Evolutionary conservation across 352 stramenopile species (phyloP), one percentile per base, ranked within the genome.

Genomic region (Phytophthora megakarya): DNA sequence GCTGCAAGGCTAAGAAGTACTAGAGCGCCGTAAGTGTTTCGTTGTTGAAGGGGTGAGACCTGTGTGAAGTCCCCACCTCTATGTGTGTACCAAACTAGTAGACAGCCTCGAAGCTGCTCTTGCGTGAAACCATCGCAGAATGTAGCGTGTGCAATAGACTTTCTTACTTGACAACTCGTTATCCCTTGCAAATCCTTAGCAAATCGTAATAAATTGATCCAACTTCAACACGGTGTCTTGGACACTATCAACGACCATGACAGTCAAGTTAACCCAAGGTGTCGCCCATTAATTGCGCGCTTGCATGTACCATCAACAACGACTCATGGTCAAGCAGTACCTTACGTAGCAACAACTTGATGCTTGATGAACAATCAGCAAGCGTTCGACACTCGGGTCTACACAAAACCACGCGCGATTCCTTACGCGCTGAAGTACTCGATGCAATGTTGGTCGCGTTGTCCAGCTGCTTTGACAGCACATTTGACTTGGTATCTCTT

Each of bases 1-100:
- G 57, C 35, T 72, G 63, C 57, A 67, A 67, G 35, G 43, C 43
- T 28, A 72, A 53, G 26, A 72, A 64, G 57, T 72, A 48, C n/a
- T n/a, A n/a, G n/a, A n/a, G n/a, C n/a, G n/a, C n/a, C n/a, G n/a
- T n/a, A n/a, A n/a, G n/a, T n/a, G n/a, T n/a, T 50, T 55, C 37
- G n/a, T 13, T 49, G 46, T 65, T 46, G 37, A 43, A 56, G 19
- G 45, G 19, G 18, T n/a, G n/a, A n/a, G n/a, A n/a, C n/a, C n/a
- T n/a, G n/a, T 16, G 21, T 49, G 30, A 53, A 13, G 21, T 30
- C 9, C 25, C 38, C 32, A 47, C 39, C 25, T 3, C 21, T 19
- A 18, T 54, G 37, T 19, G 62, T 67, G 28, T 58, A 64, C 10
- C 38, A 48, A 32, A 52, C 21, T 22, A 67, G 52, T 39, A 38